Percentiles rank a stretch among this genome's conserved stretches.
Conservation (phyloP, 768 basidiomycete species). For the Tulasnella calospora region DNA sequence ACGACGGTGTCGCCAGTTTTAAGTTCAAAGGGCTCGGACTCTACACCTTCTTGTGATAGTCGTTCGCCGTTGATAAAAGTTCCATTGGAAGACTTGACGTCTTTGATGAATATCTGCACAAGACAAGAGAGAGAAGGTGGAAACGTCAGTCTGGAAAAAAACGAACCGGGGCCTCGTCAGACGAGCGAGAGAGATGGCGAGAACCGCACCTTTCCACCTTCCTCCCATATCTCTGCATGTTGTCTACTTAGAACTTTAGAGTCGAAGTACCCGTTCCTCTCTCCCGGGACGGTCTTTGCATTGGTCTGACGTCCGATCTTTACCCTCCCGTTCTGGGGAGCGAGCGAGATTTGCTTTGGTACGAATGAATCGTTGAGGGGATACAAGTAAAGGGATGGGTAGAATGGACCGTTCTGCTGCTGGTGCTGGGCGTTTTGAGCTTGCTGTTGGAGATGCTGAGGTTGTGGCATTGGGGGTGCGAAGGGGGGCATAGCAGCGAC, state of each 20-base stretch:
- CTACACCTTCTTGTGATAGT: conserved; percentile 79
- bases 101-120: conserved; percentile 88
- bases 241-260: conserved; percentile 88
- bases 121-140: neutral
- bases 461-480: conserved; percentile 8
- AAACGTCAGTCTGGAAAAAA: conserved; percentile 12
- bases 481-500: neutral
- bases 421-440: conserved; percentile 10
- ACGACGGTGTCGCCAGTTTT: conserved; percentile 95
- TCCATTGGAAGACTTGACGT: conserved; percentile 96
- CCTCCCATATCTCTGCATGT: conserved; percentile 98
- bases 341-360: conserved; percentile 88
- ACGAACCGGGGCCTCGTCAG: neutral
- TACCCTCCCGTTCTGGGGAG: conserved; percentile 54
- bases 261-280: conserved; percentile 96
- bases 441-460: conserved; percentile 1
- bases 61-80: conserved; percentile 97
- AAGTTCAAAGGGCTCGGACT: conserved; percentile 88
- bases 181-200: neutral
- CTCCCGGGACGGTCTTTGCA: conserved; percentile 83
- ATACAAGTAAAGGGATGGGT: conserved; percentile 56
- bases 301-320: conserved; percentile 97
- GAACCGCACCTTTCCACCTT: conserved; percentile 65
- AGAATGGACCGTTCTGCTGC: conserved; percentile 30
- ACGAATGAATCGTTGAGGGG: conserved; percentile 92